Conservation (phyloP, 371 early-diverging fungal genomes). For the Syncephalastrum sp. region DNA sequence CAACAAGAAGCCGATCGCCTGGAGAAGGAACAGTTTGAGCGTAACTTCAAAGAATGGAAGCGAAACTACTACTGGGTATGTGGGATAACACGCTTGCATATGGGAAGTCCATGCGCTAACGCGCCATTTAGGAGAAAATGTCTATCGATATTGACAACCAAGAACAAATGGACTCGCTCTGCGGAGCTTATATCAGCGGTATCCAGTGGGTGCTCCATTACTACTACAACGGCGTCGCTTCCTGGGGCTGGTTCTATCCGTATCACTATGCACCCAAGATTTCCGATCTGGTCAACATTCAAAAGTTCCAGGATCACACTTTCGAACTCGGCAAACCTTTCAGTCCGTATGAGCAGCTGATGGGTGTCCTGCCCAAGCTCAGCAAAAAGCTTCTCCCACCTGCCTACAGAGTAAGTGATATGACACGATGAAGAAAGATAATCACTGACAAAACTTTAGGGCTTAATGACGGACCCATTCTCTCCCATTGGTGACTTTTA, state of each 20-base stretch:
- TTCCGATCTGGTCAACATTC: conserved; percentile 62
- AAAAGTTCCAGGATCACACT: conserved; percentile 50
- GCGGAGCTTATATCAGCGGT: conserved; percentile 86
- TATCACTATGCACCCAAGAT: conserved; percentile 99
- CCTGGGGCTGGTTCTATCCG: conserved; percentile 99
- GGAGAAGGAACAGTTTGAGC: conserved; percentile 57
- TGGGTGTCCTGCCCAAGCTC: conserved; percentile 96
- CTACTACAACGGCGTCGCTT: conserved; percentile 93
- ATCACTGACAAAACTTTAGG: conserved; percentile 21
- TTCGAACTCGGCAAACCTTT: conserved; percentile 90
- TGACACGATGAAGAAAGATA: neutral
- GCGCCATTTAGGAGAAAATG: conserved; percentile 60
- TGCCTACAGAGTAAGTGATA: conserved; percentile 60
- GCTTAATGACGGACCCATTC: conserved; percentile 79
- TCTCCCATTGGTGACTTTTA: conserved; percentile 94
- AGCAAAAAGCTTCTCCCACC: conserved; percentile 79
- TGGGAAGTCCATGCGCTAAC: neutral
- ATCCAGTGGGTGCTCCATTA: conserved; percentile 98
- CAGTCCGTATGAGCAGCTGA: conserved; percentile 96
- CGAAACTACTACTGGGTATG: conserved; percentile 65
- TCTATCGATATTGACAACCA: conserved; percentile 53
- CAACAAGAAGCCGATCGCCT: conserved; percentile 43
- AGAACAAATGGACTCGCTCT: conserved; percentile 59
- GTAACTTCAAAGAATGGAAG: conserved; percentile 66
- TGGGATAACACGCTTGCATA: no score